phyloP scores from a whole-genome alignment of 78 protist species.

The Dictyostelium discoideum region DNA sequence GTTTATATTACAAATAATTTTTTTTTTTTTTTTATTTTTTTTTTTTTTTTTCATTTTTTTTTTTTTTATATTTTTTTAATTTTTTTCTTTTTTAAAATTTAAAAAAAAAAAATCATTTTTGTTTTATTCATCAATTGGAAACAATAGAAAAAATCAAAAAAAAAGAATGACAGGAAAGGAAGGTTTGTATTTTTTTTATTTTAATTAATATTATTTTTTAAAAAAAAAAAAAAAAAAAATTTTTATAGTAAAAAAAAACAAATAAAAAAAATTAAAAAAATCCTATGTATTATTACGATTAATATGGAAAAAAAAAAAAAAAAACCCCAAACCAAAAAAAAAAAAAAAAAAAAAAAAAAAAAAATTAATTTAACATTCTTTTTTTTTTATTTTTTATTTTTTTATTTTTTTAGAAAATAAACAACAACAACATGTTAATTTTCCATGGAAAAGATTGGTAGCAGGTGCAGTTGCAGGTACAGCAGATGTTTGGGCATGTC shows the following conservation, averaged over 20 bases:
- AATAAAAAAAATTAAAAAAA: background rate
- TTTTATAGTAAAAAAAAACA: background rate
- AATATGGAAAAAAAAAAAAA: background rate
- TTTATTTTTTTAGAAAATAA: background rate
- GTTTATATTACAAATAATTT: no score
- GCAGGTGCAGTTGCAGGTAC: slow-evolving; percentile 82
- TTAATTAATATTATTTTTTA: background rate
- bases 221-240: background rate
- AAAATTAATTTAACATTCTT: no score
- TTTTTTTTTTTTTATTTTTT: background rate
- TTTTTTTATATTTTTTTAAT: background rate
- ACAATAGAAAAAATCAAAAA: background rate
- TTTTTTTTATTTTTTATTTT: background rate
- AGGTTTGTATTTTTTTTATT: background rate
- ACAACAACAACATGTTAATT: slow-evolving; percentile 23
- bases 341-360: background rate
- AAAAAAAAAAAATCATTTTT: background rate
- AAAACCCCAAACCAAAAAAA: no score
- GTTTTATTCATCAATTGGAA: background rate
- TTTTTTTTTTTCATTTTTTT: background rate
- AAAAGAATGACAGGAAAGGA: background rate
- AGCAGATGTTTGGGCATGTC: slow-evolving; percentile 83
- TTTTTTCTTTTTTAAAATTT: background rate
- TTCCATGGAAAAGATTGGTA: slow-evolving; percentile 82
- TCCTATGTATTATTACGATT: background rate